These are phyloP conservation scores for Xerocomus spinulosus DNA, from an alignment of 768 basidiomycete species.

Conservation along the genomic window DNA sequence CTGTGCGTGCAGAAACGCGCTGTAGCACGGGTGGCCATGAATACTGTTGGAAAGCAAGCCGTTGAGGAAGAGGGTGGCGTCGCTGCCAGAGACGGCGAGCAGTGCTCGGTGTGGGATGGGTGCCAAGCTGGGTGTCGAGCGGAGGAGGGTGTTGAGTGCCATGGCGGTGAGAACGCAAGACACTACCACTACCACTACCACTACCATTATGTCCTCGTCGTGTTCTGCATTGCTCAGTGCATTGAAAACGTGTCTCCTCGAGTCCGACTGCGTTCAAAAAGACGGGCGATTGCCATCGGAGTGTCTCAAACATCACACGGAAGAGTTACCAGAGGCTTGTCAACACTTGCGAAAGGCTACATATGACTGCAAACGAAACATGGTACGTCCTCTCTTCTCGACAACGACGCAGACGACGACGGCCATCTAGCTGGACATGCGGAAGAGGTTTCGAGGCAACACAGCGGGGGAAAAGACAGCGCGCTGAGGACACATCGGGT, in stretches of 20 bases:
- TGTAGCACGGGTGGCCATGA: constrained; percentile 52
- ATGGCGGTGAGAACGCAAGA: constrained; percentile 16
- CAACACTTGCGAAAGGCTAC: constrained; percentile 73
- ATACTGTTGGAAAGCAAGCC: constrained; percentile 61
- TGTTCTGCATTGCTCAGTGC: constrained; percentile 74
- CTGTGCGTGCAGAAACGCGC: constrained; percentile 76
- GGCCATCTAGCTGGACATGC: constrained; percentile 68
- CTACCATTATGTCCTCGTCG: constrained; percentile 63
- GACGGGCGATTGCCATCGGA: constrained; percentile 77
- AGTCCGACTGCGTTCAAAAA: constrained; percentile 83
- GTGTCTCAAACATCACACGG: constrained; percentile 69
- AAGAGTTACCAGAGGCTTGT: constrained; percentile 80
- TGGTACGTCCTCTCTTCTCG: constrained; percentile 52
- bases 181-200: not conserved
- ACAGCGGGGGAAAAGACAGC: constrained; percentile 37
- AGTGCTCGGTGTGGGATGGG: constrained; percentile 62
- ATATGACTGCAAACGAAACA: constrained; percentile 87
- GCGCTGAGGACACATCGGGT: too few relatives aligned
- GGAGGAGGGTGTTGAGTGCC: constrained; percentile 41
- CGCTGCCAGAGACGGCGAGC: constrained; percentile 74
- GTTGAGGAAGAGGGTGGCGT: constrained; percentile 78
- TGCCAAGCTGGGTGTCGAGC: constrained; percentile 50
- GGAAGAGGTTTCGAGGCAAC: constrained; percentile 77
- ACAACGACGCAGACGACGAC: not conserved
- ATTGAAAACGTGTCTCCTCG: constrained; percentile 79